Conservation (phyloP, 169 alveolate genomes). For the Eimeria brunetti region DNA sequence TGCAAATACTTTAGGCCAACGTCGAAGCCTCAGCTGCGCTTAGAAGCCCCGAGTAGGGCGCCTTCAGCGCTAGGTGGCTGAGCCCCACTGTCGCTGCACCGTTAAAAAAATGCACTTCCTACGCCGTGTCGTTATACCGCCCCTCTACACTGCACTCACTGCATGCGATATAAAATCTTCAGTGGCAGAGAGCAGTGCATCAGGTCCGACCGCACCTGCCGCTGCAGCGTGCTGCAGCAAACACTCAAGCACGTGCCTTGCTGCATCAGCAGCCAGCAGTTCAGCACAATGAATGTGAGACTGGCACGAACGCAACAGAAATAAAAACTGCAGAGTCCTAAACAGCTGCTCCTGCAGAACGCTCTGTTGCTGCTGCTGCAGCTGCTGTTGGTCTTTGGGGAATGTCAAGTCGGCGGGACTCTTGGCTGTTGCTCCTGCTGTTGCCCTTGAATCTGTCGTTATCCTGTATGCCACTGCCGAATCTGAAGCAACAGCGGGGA, state of each 20-base stretch:
- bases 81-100: too few species aligned
- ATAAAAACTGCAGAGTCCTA: constrained; percentile 33
- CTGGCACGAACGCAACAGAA: constrained; percentile 36
- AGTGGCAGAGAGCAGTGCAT: constrained; percentile 27
- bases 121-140: not conserved
- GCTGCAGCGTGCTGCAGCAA: constrained; percentile 49
- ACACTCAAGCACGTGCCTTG: constrained; percentile 16
- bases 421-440: not conserved
- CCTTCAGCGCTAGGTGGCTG: not conserved
- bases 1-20: not conserved
- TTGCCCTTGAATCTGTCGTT: not conserved
- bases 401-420: not conserved
- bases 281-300: not conserved
- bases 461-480: not conserved
- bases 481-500: constrained; percentile 37
- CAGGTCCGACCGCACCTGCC: constrained; percentile 46
- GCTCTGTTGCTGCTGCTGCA: constrained; percentile 17
- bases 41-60: not conserved
- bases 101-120: not conserved
- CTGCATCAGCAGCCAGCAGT: constrained; percentile 54
- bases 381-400: not conserved
- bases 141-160: constrained; percentile 1
- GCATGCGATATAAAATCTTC: constrained; percentile 23
- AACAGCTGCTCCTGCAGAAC: constrained; percentile 46
- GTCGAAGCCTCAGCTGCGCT: not conserved